These are phyloP conservation scores for Gossypium davidsonii DNA, from an alignment of 441 rosid species.

Conservation along the genomic window DNA sequence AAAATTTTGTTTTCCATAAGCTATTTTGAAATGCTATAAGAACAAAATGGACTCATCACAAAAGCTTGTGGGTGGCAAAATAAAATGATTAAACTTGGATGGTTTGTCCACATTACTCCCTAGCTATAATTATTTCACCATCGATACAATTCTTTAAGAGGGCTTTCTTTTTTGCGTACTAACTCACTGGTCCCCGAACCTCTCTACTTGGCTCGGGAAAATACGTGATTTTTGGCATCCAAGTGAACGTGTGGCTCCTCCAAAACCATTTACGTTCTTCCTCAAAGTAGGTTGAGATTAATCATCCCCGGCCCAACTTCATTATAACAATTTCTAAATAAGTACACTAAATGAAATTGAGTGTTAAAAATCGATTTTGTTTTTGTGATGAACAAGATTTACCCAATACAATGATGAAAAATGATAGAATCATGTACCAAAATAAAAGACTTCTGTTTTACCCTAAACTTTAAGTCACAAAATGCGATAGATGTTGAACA, in stretches of 20 bases:
- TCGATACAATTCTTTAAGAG: conserved; percentile 9
- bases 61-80: conserved; percentile 11
- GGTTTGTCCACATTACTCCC: conserved; percentile 22
- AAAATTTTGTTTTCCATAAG: neutral
- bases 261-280: neutral
- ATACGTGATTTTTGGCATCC: conserved; percentile 3
- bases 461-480: too few species aligned
- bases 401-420: conserved; percentile 8
- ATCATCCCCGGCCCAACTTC: conserved; percentile 15
- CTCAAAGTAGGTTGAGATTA: conserved; percentile 10
- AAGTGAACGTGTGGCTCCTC: conserved; percentile 26
- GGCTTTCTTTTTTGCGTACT: too few species aligned
- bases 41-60: conserved; percentile 12
- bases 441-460: neutral
- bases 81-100: conserved; percentile 17
- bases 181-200: conserved; percentile 3
- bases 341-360: conserved; percentile 7
- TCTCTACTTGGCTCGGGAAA: neutral
- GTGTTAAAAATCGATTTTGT: neutral
- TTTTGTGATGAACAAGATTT: neutral
- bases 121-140: conserved; percentile 20
- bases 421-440: conserved; percentile 8
- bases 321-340: conserved; percentile 8
- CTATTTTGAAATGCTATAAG: neutral
- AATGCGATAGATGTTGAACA: too few species aligned